phyloP scores from a whole-genome alignment of 2,329 filamentous ascomycete genomes.

The Nectriaceae sp. region DNA sequence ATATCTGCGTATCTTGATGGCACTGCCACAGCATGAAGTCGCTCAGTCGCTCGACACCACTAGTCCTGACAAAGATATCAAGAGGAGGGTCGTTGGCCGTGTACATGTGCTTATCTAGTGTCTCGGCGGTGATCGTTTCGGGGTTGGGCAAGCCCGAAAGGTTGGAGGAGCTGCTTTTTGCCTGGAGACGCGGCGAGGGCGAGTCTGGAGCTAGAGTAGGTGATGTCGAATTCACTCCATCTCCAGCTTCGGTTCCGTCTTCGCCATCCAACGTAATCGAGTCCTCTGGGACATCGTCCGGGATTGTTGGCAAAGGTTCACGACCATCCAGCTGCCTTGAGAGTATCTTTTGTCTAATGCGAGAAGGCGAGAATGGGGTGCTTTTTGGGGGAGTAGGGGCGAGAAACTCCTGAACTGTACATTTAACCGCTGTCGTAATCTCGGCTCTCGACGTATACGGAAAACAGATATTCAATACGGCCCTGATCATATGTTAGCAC shows the following conservation, averaged over 20 bases:
- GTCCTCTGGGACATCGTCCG: constrained; percentile 48
- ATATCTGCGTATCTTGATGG: constrained; percentile 87
- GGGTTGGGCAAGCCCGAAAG: constrained; percentile 64
- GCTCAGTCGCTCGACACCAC: constrained; percentile 86
- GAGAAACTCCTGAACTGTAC: constrained; percentile 85
- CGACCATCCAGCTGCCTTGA: constrained; percentile 59
- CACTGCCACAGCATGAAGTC: constrained; percentile 99
- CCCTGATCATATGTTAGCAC: constrained; percentile 37
- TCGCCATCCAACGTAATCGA: constrained; percentile 46
- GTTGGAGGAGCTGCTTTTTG: constrained; percentile 34
- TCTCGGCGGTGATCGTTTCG: constrained; percentile 83
- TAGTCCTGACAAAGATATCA: constrained; percentile 89
- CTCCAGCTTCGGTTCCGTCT: constrained; percentile 43
- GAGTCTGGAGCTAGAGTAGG: constrained; percentile 60
- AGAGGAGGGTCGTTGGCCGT: constrained; percentile 83
- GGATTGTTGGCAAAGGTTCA: constrained; percentile 51
- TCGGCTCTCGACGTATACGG: constrained; percentile 96
- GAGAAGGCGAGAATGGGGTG: constrained; percentile 81
- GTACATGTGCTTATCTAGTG: constrained; percentile 83
- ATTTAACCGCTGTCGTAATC: constrained; percentile 85
- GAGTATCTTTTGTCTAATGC: constrained; percentile 84
- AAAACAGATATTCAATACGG: constrained; percentile 88
- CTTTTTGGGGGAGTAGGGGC: constrained; percentile 65
- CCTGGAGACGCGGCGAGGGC: constrained; percentile 42
- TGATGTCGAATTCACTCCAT: constrained; percentile 59